Evolutionary conservation across 306 rosid genomes (phyloP), one percentile per base, ranked within the genome.

Genomic region (Rubus idaeus): DNA sequence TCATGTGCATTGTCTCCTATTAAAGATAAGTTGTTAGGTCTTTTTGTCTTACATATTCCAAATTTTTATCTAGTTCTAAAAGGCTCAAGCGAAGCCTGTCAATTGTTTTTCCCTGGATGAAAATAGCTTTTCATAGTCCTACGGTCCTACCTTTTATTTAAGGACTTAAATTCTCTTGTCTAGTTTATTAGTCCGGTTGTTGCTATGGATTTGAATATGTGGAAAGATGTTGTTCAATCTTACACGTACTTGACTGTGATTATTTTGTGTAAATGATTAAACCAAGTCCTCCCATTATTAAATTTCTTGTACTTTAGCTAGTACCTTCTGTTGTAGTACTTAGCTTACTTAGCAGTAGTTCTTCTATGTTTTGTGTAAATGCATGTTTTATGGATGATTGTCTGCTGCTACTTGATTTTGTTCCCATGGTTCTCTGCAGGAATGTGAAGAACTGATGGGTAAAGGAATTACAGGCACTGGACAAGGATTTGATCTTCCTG

Each of bases 371-470:
- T 41, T 55, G 8, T 39, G 16, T 39, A 13, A 17, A 73, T 13
- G 64, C 10, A 5, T 39, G 20, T 51, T 72, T 5, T 40, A 10
- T 52, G 52, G 51, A 72, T 21, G 53, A 12, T 40, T 12, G 21
- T 8, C 71, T 0, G 26, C 42, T 2, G 50, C 42, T 44, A 12
- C 68, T 57, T 57, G 17, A 56, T 46, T 56, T 57, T 26, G 56
- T 73, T 41, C 51, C 41, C 18, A 4, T 11, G 35, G 44, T 37
- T 76, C 51, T 35, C 23, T 88, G 64, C 76, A 88, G 92, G 92
- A 86, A 80, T 86, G 92, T 78, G 90, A 86, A 47, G 87, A 86
- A 45, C 76, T 86, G 79, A 82, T 86, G 85, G 79, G 78, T 23
- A 84, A 88, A 78, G 92, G 87, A 73, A 88, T 84, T 68, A 75